phyloP scores from a whole-genome alignment of 2,329 filamentous ascomycete genomes.

The Paracorniculantispora psalliotae region DNA sequence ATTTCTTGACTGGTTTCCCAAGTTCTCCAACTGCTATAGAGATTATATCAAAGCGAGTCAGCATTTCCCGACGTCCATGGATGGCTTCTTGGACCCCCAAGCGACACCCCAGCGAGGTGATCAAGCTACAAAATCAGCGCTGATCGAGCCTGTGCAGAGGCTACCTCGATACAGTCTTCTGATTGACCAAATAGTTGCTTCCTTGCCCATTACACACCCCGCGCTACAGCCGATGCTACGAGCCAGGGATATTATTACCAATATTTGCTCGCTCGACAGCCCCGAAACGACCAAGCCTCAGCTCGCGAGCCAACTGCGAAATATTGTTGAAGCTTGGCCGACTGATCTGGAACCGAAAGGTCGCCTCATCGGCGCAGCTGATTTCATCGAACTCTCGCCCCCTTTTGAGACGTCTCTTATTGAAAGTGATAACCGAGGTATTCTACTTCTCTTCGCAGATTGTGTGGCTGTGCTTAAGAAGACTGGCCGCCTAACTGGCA shows the following conservation, averaged over 20 bases:
- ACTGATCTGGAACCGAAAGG: constrained; percentile 65
- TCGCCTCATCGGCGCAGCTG: constrained; percentile 73
- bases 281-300: constrained; percentile 65
- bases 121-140: constrained; percentile 80
- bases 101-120: constrained; percentile 65
- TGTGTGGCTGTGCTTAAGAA: constrained; percentile 74
- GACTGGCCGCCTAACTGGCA: constrained; percentile 59
- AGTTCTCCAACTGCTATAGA: constrained; percentile 85
- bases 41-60: constrained; percentile 91
- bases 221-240: constrained; percentile 79
- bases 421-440: constrained; percentile 51
- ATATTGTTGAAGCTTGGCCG: constrained; percentile 76
- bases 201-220: constrained; percentile 78
- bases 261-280: constrained; percentile 90
- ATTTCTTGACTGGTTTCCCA: constrained; percentile 87
- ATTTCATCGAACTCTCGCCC: constrained; percentile 70
- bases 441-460: constrained; percentile 82
- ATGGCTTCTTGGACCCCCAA: constrained; percentile 70
- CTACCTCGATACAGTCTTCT: constrained; percentile 91
- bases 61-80: constrained; percentile 76
- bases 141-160: constrained; percentile 95
- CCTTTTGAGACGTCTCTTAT: constrained; percentile 54
- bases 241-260: constrained; percentile 87
- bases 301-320: constrained; percentile 66
- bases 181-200: constrained; percentile 90